phyloP scores from a whole-genome alignment of 2,329 filamentous ascomycete species.

The Aspergillus pseudotamarii region DNA sequence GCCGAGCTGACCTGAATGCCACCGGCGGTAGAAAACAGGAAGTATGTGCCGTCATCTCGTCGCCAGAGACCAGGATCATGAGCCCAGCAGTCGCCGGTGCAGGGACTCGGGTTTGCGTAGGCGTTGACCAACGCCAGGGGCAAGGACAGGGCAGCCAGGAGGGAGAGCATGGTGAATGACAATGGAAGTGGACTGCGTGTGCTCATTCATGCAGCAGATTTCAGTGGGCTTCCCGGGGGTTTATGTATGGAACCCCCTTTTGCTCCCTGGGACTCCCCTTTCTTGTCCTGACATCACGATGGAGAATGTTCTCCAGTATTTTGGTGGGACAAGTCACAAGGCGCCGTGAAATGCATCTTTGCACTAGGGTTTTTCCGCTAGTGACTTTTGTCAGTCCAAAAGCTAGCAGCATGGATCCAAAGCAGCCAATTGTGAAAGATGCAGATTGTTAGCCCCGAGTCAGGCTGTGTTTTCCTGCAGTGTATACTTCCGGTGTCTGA shows the following conservation, averaged over 20 bases:
- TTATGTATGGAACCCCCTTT: background rate
- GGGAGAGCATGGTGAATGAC: constrained; percentile 22
- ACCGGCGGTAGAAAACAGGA: constrained; percentile 56
- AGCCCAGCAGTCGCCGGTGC: constrained; percentile 36
- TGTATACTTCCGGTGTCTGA: background rate
- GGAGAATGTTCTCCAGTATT: background rate
- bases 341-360: background rate
- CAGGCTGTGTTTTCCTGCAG: background rate
- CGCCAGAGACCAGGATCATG: constrained; percentile 56
- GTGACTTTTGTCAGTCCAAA: no score
- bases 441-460: background rate
- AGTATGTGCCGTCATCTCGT: constrained; percentile 56
- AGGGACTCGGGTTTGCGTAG: constrained; percentile 35
- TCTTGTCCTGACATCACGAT: background rate
- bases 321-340: background rate
- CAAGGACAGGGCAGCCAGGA: constrained; percentile 25
- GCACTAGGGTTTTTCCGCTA: background rate
- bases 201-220: background rate
- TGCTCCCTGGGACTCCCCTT: background rate
- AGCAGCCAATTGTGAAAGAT: background rate
- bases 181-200: background rate
- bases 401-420: no score
- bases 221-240: background rate
- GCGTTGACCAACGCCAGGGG: constrained; percentile 25
- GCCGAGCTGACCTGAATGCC: constrained; percentile 53